Evolutionary conservation across 441 rosid species (phyloP), one percentile per base, ranked within the genome.

Genomic region (Geranium incanum): DNA sequence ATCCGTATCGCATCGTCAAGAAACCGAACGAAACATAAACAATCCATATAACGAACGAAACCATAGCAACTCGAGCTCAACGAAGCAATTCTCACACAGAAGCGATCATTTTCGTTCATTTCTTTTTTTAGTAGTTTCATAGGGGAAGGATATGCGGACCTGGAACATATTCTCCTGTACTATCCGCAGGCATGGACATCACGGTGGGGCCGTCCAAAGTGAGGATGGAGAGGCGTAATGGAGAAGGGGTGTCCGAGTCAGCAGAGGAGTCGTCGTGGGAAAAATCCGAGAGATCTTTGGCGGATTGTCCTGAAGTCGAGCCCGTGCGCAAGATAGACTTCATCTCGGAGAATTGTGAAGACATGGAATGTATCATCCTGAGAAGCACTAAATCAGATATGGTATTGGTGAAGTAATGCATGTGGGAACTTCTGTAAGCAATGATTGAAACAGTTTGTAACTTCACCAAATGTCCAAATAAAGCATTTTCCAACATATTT

Each of bases 351-450:
- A 92, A 86, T 82, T 92, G 97, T 78, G 89, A 92, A 5, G 97
- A 86, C 87, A 95, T 87, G 77, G 84, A 83, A 71, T 88, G 84
- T 74, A 90, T 80, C 89, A 95, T 84, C 92, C 98, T 90, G 99
- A 79, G 84, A 82, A 85, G 84, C 83, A 88, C 93, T 89, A 88
- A 82, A 86, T 83, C 86, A 78, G 84, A 78, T 82, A 76, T 79
- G 79, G 85, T 72, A 84, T 89, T 81, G 88, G 83, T 80, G 80
- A 79, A 77, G 74, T 64, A 81, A 78, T 76, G 33, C 33, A 78
- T 68, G 68, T 65, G 60, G 36, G 55, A 3, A 5, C 43, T 67
- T 72, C 55, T 65, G 23, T 70, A 68, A 57, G 36, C 5, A 65
- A 67, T 36, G 55, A 68, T 9, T 38, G 36, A 66, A 18, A 68